Conservation (phyloP, 2,329 filamentous ascomycete species). For the Diaporthe ampelina region DNA sequence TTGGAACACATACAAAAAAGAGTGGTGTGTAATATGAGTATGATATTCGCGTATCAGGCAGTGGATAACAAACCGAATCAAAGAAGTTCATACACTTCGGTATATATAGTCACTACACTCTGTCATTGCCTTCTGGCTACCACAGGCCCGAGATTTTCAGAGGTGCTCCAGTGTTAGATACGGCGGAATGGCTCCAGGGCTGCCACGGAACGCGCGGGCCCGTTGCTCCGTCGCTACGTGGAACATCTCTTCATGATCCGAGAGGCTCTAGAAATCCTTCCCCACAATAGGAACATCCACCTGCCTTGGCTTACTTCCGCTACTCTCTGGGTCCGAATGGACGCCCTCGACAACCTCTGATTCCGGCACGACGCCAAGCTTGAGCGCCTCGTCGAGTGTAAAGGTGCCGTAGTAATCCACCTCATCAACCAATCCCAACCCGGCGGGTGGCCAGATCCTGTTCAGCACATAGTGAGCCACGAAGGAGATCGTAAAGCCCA, state of each 20-base stretch:
- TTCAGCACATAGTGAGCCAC: constrained; percentile 32
- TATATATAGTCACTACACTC: not conserved
- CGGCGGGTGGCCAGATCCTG: constrained; percentile 30
- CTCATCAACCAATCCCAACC: constrained; percentile 27
- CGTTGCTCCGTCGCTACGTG: not conserved
- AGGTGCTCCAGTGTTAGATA: not conserved
- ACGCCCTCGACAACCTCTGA: constrained; percentile 33
- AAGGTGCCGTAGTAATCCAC: constrained; percentile 34
- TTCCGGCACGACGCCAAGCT: constrained; percentile 26
- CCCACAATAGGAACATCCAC: constrained; percentile 7
- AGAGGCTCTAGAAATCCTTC: not conserved
- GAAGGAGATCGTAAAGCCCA: constrained; percentile 40
- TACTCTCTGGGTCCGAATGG: constrained; percentile 18
- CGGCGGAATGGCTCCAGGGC: no score
- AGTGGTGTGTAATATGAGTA: not conserved
- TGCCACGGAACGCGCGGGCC: not conserved
- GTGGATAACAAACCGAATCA: not conserved
- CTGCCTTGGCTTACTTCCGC: not conserved
- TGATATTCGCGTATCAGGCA: not conserved
- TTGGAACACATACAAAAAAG: not conserved
- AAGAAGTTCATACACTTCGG: no score
- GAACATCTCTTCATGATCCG: not conserved
- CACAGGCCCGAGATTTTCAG: not conserved
- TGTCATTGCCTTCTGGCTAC: not conserved
- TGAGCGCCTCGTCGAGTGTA: constrained; percentile 33